phyloP scores from a whole-genome alignment of 2,329 filamentous ascomycete genomes.

The Fusarium papillatum region DNA sequence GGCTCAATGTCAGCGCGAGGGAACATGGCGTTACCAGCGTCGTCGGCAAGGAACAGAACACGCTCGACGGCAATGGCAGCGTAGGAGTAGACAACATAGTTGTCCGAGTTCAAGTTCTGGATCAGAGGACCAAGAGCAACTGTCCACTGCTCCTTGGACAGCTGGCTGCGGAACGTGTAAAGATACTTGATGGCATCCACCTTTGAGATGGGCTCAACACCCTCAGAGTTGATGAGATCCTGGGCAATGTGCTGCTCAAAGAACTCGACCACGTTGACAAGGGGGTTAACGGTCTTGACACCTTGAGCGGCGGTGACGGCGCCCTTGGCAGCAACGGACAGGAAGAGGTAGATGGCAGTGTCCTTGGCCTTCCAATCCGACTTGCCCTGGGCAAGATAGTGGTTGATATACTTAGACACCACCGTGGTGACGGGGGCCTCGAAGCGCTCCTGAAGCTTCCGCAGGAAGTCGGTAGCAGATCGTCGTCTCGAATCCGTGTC shows the following conservation, averaged over 20 bases:
- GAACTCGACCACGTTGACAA: constrained; percentile 92
- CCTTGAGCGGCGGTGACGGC: constrained; percentile 89
- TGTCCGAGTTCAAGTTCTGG: constrained; percentile 88
- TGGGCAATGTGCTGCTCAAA: constrained; percentile 93
- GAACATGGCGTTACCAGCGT: constrained; percentile 83
- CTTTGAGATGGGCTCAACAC: constrained; percentile 87
- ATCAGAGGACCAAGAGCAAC: constrained; percentile 91
- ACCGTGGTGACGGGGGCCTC: constrained; percentile 87
- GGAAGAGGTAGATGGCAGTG: constrained; percentile 96
- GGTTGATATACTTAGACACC: constrained; percentile 88
- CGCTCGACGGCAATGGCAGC: constrained; percentile 97
- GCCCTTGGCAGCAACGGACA: constrained; percentile 94
- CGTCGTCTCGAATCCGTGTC: constrained; percentile 94
- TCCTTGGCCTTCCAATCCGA: constrained; percentile 97
- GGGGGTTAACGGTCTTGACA: constrained; percentile 89
- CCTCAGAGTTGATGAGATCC: constrained; percentile 82
- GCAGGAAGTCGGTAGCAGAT: constrained; percentile 94
- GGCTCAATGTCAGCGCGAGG: constrained; percentile 83
- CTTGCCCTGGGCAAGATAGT: constrained; percentile 86
- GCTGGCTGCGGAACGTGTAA: constrained; percentile 95
- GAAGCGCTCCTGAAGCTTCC: constrained; percentile 90
- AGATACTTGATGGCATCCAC: constrained; percentile 99
- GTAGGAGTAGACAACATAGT: constrained; percentile 98
- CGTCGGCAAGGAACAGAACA: constrained; percentile 86
- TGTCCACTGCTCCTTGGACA: constrained; percentile 93